A percentile compares a stretch with the other conserved stretches of the same genome.
phyloP scores from a whole-genome alignment of 805 yeast species.

The Ascoidea asiatica region DNA sequence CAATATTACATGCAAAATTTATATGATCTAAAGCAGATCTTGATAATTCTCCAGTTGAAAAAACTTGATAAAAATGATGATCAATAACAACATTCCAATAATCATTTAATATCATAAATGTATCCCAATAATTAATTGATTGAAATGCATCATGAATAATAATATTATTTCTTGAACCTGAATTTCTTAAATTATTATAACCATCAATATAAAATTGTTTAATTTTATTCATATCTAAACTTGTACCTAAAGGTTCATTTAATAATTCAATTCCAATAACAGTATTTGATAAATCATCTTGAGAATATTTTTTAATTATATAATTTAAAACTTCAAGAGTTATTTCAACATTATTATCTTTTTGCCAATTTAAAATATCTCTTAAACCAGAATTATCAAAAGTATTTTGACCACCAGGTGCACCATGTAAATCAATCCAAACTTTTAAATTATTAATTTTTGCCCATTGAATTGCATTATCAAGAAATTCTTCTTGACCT shows the following conservation, averaged over 20 bases:
- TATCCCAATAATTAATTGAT: slow-evolving; percentile 48
- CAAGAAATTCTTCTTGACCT: slow-evolving; percentile 67
- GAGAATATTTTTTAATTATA: slow-evolving; percentile 54
- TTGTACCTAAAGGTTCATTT: slow-evolving; percentile 81
- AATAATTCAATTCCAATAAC: slow-evolving; percentile 75
- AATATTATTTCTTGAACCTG: slow-evolving; percentile 35
- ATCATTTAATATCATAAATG: slow-evolving; percentile 28
- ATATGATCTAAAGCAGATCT: slow-evolving; percentile 50
- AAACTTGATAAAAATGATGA: slow-evolving; percentile 87
- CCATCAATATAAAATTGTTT: slow-evolving; percentile 47
- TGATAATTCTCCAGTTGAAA: slow-evolving; percentile 46
- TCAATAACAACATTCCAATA: slow-evolving; percentile 64
- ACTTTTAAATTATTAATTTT: slow-evolving; percentile 46
- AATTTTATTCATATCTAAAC: slow-evolving; percentile 42
- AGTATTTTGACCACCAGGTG: slow-evolving; percentile 95
- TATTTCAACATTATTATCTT: slow-evolving; percentile 34
- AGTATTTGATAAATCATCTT: slow-evolving; percentile 46
- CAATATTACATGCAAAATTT: slow-evolving; percentile 36
- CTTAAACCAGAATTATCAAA: slow-evolving; percentile 88
- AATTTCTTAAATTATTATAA: slow-evolving; percentile 46
- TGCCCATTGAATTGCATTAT: slow-evolving; percentile 70
- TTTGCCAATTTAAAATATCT: slow-evolving; percentile 45
- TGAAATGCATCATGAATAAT: slow-evolving; percentile 79
- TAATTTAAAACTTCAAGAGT: slow-evolving; percentile 42
- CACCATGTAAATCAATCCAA: slow-evolving; percentile 92